Base-by-base conservation (phyloP, 768 basidiomycete genomes). In the Postia placenta region DNA sequence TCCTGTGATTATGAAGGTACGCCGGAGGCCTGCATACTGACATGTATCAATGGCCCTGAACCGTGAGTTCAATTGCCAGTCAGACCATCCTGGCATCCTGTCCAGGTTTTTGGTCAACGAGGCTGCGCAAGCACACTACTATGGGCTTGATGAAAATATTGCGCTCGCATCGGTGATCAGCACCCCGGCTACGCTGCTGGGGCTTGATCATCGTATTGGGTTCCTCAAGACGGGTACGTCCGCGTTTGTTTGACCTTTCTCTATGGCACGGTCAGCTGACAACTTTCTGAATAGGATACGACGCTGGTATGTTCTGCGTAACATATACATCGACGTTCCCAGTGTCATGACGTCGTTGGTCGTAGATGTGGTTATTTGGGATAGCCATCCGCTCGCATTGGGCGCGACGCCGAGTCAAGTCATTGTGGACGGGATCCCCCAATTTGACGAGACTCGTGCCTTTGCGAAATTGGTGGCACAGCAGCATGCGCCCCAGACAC, bases 321-420 rank as follows among this genome's bases (percentile, higher is more conserved):
- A 9, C 33, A 35, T n/a, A n/a, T 9, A n/a, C 33, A 35, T 35
- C n/a, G n/a, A n/a, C n/a, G n/a, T n/a, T n/a, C n/a, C n/a, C n/a
- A n/a, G n/a, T n/a, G n/a, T n/a, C n/a, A 15, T 45, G n/a, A 33
- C 39, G 26, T 42, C 24, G 24, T 2, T 25, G 12, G 40, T 23
- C 20, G 3, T 47, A 71, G 70, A 79, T 57, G 37, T 77, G 20
- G 74, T 78, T n/a, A 63, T 77, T 11, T 87, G 85, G 85, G 83
- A 87, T 50, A 79, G 78, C 3, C 88, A 92, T 63, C 92, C 90
- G 0, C 73, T 94, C 22, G 60, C 77, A 0, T 71, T 92, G 3
- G 90, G 89, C 19, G 84, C 90, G 0, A 91, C 88, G 1, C 91
- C 92, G 0, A 64, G 69, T 3, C 89, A 92, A 58, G 88, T 91